These are phyloP conservation scores for Corniculantispora saksenae DNA, from an alignment of 2,329 filamentous ascomycete genomes.

Conservation along the genomic window DNA sequence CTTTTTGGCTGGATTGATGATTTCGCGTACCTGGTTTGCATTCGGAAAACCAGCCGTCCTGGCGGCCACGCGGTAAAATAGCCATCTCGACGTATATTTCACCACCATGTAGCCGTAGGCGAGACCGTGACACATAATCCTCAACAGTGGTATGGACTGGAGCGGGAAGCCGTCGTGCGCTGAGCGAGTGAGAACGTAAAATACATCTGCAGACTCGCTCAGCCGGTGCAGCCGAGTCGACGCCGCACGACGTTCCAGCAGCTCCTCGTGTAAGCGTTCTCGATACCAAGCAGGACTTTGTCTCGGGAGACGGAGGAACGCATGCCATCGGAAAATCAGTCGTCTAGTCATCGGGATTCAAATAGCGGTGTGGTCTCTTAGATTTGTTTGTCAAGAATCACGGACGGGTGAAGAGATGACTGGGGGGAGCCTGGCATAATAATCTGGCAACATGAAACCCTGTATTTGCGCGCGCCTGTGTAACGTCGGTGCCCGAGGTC, in stretches of 20 bases:
- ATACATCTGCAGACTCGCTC: conserved; percentile 47
- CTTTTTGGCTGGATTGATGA: conserved; percentile 45
- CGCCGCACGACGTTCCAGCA: conserved; percentile 32
- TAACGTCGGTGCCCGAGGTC: too few relatives aligned
- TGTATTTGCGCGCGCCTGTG: too few relatives aligned
- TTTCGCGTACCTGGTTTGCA: conserved; percentile 37
- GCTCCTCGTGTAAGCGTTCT: conserved; percentile 40
- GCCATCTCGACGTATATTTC: conserved; percentile 45
- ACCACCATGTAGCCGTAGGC: conserved; percentile 44
- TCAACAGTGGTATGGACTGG: conserved; percentile 29
- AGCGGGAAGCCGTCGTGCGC: conserved; percentile 39
- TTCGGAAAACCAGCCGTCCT: conserved; percentile 30
- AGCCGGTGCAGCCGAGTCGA: conserved; percentile 32
- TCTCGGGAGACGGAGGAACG: conserved; percentile 29
- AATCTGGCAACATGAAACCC: too few relatives aligned
- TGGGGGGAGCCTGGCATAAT: too few relatives aligned
- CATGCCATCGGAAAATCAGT: too few relatives aligned
- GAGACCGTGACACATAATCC: conserved; percentile 23
- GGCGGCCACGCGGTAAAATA: conserved; percentile 41
- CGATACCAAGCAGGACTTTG: conserved; percentile 41
- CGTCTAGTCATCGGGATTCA: too few relatives aligned
- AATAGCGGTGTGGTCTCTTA: too few relatives aligned
- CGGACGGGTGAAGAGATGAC: too few relatives aligned
- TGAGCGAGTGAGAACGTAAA: conserved; percentile 43
- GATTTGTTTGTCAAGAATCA: too few relatives aligned